These are phyloP conservation scores for Gossypium arboreum DNA, from an alignment of 345 rosid species.

Conservation along the genomic window DNA sequence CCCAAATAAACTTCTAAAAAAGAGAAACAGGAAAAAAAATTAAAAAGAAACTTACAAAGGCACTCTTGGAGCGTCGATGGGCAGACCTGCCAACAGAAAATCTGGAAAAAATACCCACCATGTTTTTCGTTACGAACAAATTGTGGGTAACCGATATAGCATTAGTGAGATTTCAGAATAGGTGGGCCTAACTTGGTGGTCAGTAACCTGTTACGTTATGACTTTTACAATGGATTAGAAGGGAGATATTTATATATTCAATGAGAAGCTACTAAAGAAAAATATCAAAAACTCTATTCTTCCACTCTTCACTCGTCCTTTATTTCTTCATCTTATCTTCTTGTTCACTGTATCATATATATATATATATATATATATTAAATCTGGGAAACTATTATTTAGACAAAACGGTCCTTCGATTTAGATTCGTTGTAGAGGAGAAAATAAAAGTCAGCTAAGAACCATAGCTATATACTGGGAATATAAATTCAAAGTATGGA, in stretches of 20 bases:
- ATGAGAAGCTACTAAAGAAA: no score
- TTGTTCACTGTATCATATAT: background rate
- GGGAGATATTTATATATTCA: no score
- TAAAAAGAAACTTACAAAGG: background rate
- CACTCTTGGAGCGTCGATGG: slow-evolving; percentile 57
- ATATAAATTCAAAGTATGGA: background rate
- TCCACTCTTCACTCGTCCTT: background rate
- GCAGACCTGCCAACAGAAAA: slow-evolving; percentile 62
- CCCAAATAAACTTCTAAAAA: background rate
- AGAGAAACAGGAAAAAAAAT: background rate
- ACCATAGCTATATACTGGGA: background rate
- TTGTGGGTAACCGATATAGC: background rate
- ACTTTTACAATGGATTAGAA: background rate
- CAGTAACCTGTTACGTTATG: background rate
- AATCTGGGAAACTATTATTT: background rate
- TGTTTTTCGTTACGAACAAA: slow-evolving; percentile 14
- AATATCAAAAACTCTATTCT: background rate
- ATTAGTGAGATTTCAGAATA: background rate
- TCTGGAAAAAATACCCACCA: slow-evolving; percentile 93
- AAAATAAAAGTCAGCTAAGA: background rate
- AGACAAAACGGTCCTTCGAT: background rate
- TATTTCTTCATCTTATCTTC: background rate
- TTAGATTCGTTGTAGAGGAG: background rate
- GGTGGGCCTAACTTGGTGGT: background rate
- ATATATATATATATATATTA: background rate